These are phyloP conservation scores for Fraxinus anomala DNA, from an alignment of 257 asterid genomes.

Conservation along the genomic window DNA sequence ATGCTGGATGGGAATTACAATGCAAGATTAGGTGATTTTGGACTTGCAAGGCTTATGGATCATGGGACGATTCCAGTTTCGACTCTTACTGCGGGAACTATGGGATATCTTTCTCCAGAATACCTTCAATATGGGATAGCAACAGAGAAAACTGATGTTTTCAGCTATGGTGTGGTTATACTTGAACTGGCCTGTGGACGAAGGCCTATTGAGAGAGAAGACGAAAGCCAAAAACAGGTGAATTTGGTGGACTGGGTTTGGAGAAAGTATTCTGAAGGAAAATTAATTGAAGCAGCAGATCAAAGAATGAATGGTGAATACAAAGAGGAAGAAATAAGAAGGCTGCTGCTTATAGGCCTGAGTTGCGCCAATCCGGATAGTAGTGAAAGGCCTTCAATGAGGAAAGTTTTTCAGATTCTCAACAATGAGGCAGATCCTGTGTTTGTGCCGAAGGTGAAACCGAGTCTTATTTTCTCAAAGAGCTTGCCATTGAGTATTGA, in stretches of 20 bases:
- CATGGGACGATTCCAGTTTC: conserved; percentile 89
- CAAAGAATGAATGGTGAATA: conserved; percentile 55
- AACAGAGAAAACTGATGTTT: conserved; percentile 88
- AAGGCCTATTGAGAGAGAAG: conserved; percentile 84
- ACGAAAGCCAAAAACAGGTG: conserved; percentile 58
- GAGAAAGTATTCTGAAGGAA: conserved; percentile 68
- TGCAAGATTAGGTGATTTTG: conserved; percentile 87
- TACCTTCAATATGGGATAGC: conserved; percentile 90
- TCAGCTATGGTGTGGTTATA: conserved; percentile 85
- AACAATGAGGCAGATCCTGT: conserved; percentile 66
- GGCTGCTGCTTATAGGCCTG: conserved; percentile 70
- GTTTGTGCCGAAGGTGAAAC: conserved; percentile 70
- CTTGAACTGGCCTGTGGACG: conserved; percentile 90
- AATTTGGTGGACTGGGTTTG: conserved; percentile 98
- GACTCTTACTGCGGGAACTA: conserved; percentile 94
- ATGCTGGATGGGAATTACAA: conserved; percentile 69
- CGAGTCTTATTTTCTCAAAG: conserved; percentile 63
- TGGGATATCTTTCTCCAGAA: conserved; percentile 98
- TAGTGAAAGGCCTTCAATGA: conserved; percentile 71
- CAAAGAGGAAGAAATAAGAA: conserved; percentile 55
- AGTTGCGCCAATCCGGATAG: conserved; percentile 92
- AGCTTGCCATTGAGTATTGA: conserved; percentile 68
- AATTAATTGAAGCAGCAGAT: conserved; percentile 59
- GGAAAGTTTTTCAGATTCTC: conserved; percentile 82
- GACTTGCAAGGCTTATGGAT: conserved; percentile 83